Evolutionary conservation across 2,329 filamentous ascomycete genomes (phyloP).

Genomic region (Juglanconis oblonga): DNA sequence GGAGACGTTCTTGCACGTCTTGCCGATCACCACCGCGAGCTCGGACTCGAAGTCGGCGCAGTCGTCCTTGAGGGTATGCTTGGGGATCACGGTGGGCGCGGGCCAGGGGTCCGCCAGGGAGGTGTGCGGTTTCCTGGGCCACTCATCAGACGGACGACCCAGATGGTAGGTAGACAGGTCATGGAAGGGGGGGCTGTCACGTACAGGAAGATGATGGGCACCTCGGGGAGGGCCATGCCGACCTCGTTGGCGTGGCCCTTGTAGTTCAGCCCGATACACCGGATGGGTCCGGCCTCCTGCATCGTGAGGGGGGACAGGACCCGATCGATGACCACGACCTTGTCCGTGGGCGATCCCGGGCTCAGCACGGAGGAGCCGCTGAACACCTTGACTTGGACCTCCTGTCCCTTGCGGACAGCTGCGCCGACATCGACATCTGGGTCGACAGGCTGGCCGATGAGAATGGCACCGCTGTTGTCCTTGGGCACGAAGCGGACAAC

Average conservation of each 20-base stretch:
- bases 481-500: constrained; percentile 17
- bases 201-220: constrained; percentile 54
- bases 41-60: constrained; percentile 60
- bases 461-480: constrained; percentile 7
- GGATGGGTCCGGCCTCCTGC: constrained; percentile 52
- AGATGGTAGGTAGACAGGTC: no score
- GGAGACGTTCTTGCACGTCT: constrained; percentile 49
- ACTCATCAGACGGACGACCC: not conserved
- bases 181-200: not conserved
- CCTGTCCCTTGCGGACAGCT: constrained; percentile 52
- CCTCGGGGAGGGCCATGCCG: constrained; percentile 47
- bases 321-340: constrained; percentile 41
- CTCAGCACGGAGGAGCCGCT: constrained; percentile 55
- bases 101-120: constrained; percentile 53
- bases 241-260: constrained; percentile 50
- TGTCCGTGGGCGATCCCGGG: constrained; percentile 49
- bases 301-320: constrained; percentile 50
- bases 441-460: constrained; percentile 18
- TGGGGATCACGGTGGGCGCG: constrained; percentile 49
- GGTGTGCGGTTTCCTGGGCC: constrained; percentile 47
- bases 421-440: constrained; percentile 53
- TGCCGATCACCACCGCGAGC: constrained; percentile 54
- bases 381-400: constrained; percentile 55
- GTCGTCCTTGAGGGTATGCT: constrained; percentile 48
- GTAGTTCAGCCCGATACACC: constrained; percentile 59